These are phyloP conservation scores for Hyphodiscus hymeniophilus DNA, from an alignment of 495 filamentous ascomycete genomes.

Conservation along the genomic window DNA sequence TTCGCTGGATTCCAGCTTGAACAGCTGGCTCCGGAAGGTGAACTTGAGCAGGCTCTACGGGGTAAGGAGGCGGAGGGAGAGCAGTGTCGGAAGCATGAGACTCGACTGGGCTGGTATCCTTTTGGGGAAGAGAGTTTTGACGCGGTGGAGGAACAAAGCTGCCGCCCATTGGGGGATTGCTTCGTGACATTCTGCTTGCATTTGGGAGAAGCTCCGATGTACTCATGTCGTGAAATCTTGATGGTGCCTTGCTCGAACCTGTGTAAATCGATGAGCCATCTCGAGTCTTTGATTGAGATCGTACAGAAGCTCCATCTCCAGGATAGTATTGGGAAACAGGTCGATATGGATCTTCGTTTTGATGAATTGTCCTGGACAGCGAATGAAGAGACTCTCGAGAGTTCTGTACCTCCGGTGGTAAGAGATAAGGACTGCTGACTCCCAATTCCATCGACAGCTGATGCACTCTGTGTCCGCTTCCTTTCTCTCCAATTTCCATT, in stretches of 20 bases:
- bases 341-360: slow-evolving; percentile 76
- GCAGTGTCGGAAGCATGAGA: slow-evolving; percentile 1
- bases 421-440: slow-evolving; percentile 74
- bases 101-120: slow-evolving; percentile 10
- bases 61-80: slow-evolving; percentile 12
- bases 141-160: slow-evolving; percentile 19
- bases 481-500: slow-evolving; percentile 44
- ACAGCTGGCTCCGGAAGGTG: slow-evolving; percentile 9
- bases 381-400: slow-evolving; percentile 83
- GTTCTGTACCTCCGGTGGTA: slow-evolving; percentile 71
- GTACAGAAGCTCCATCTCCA: slow-evolving; percentile 51
- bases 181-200: slow-evolving; percentile 17
- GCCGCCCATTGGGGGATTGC: slow-evolving; percentile 4
- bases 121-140: slow-evolving; percentile 18
- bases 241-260: slow-evolving; percentile 33
- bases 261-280: slow-evolving; percentile 52
- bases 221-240: slow-evolving; percentile 16
- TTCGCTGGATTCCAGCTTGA: slow-evolving; percentile 3
- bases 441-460: slow-evolving; percentile 83
- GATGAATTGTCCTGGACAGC: slow-evolving; percentile 60
- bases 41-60: slow-evolving; percentile 15
- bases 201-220: slow-evolving; percentile 18
- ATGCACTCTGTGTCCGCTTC: slow-evolving; percentile 39
- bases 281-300: slow-evolving; percentile 38
- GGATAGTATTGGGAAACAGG: slow-evolving; percentile 52